A percentile compares a stretch with the other conserved stretches of the same genome.
Conservation (phyloP, 2,329 filamentous ascomycete genomes). For the Cladorrhinum sp. region DNA sequence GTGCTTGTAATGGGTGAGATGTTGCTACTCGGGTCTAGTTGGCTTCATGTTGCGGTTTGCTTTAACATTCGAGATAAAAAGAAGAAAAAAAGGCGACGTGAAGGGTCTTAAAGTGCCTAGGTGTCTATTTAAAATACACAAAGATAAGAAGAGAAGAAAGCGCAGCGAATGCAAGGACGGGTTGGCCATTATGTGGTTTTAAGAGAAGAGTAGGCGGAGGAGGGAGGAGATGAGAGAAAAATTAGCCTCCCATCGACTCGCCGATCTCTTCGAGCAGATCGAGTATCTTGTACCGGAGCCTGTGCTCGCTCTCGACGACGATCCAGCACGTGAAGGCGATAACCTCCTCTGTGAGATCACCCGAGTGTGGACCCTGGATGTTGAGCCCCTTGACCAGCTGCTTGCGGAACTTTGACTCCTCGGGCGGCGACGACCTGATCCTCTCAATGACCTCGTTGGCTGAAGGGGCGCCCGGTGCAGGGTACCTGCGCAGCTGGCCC, state of each 20-base stretch:
- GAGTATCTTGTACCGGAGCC: background rate
- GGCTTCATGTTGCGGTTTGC: too few relatives aligned
- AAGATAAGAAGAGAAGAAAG: too few relatives aligned
- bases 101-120: too few relatives aligned
- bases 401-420: background rate
- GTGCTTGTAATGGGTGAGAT: too few relatives aligned
- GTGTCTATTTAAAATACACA: too few relatives aligned
- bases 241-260: background rate
- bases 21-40: too few relatives aligned
- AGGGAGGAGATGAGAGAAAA: too few relatives aligned
- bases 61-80: too few relatives aligned
- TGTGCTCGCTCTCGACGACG: background rate
- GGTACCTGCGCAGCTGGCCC: background rate
- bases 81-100: too few relatives aligned
- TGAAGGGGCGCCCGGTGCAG: background rate
- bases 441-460: background rate
- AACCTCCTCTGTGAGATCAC: background rate
- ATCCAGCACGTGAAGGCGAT: conserved; percentile 1
- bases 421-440: background rate
- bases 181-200: too few relatives aligned
- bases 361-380: background rate
- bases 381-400: background rate
- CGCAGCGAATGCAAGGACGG: too few relatives aligned
- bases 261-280: background rate
- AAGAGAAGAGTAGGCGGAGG: too few relatives aligned